These are phyloP conservation scores for Amoeboaphelidium occidentale DNA, from an alignment of 371 early-diverging fungal genomes.

Conservation along the genomic window DNA sequence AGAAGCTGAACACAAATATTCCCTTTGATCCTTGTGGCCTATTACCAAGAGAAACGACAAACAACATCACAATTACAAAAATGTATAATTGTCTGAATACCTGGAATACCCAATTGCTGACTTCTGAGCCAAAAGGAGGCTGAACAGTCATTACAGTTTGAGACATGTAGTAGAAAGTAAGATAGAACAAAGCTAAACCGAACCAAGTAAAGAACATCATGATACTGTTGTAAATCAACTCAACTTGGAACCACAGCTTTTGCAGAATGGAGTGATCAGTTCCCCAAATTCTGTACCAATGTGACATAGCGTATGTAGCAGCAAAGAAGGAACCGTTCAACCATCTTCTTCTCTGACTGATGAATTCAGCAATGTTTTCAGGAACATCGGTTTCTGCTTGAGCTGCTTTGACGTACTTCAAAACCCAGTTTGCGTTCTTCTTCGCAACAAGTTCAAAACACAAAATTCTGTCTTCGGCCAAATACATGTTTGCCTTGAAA, in stretches of 20 bases:
- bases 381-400: conserved; percentile 66
- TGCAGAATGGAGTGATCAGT: conserved; percentile 35
- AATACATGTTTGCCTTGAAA: conserved; percentile 7
- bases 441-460: conserved; percentile 71
- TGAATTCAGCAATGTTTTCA: conserved; percentile 51
- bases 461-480: conserved; percentile 66
- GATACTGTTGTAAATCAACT: conserved; percentile 38
- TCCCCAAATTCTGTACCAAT: conserved; percentile 46
- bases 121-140: neutral
- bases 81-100: conserved; percentile 40
- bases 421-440: conserved; percentile 34
- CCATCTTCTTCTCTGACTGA: conserved; percentile 80
- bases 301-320: conserved; percentile 48
- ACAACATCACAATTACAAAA: conserved; percentile 39
- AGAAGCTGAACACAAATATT: conserved; percentile 30
- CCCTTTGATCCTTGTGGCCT: conserved; percentile 63
- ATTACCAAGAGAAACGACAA: conserved; percentile 72
- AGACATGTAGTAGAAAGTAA: neutral
- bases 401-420: conserved; percentile 36
- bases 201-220: conserved; percentile 54
- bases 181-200: conserved; percentile 14
- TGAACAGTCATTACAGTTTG: neutral
- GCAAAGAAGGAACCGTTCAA: conserved; percentile 89
- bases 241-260: conserved; percentile 32
- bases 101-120: neutral